These are phyloP conservation scores for Tulasnella sp. DNA, from an alignment of 768 basidiomycete genomes.

Conservation along the genomic window DNA sequence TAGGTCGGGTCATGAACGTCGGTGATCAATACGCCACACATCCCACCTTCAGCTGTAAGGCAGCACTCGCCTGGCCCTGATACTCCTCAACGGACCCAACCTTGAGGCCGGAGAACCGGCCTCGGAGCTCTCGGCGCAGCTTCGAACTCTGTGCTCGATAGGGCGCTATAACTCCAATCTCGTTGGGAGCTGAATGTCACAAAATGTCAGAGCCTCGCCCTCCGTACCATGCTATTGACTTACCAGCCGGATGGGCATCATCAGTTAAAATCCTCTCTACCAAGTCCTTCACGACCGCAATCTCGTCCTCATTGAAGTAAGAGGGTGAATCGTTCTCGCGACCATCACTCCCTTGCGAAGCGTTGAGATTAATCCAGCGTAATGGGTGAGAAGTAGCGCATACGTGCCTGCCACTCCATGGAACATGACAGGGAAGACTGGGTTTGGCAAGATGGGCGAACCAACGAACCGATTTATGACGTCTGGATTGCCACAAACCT, in stretches of 20 bases:
- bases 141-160: constrained; percentile 51
- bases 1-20: too few species aligned
- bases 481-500: background rate
- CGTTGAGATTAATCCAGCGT: background rate
- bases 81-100: constrained; percentile 17
- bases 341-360: constrained; percentile 33
- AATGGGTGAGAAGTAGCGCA: background rate
- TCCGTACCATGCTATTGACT: background rate
- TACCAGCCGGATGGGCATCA: background rate
- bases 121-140: constrained; percentile 33
- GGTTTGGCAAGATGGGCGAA: constrained; percentile 34
- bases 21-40: constrained; percentile 24
- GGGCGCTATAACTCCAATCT: constrained; percentile 52
- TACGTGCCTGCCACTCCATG: constrained; percentile 40
- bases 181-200: background rate
- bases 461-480: background rate
- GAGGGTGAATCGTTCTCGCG: constrained; percentile 57
- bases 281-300: background rate
- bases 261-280: background rate
- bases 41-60: too few species aligned
- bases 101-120: background rate
- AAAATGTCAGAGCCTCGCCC: background rate
- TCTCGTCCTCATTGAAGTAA: constrained; percentile 42
- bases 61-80: too few species aligned
- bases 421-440: constrained; percentile 51